Base-by-base conservation (phyloP, 768 basidiomycete species). In the Lactarius sp. region DNA sequence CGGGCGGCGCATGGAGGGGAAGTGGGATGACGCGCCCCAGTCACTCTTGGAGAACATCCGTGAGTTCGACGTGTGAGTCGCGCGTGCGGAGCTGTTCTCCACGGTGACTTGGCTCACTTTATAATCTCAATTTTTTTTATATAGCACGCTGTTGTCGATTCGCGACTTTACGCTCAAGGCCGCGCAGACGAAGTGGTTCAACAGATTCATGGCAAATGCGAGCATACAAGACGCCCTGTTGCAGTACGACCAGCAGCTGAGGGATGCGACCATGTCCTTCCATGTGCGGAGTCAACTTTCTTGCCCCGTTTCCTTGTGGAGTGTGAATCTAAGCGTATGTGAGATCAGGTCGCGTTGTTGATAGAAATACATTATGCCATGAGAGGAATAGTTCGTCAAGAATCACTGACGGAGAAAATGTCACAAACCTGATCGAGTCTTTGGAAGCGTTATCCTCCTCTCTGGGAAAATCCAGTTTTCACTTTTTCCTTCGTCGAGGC, bases 301-400 rank as follows among this genome's bases (percentile, higher is more conserved):
- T 36, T 14, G 12, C 20, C 33, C n/a, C 1, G 16, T 59, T 27
- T 20, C 20, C 2, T 37, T 27, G 22, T 13, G 20, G 20, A 3
- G 4, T 8, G 2, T 41, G 37, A 27, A 65, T n/a, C 41, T 42
- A 31, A 52, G 2, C 9, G 8, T 37, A 16, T 27, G 31, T 4
- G 50, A 31, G 27, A 42, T 33, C 22, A 69, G 68, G 57, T 69
- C 12, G 57, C 65, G 4, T 68, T 64, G 14, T 59, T 69, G 31
- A 69, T 69, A 51, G 69, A 69, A 49, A 69, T 69, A 46, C 69
- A 69, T 33, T 69, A 69, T 50, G 62, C 56, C 27, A n/a, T 46
- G 49, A 18, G 34, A 10, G 39, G 51, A 60, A 27, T 1, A n/a
- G 31, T 13, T 22, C 42, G 10, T 13, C 6, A 10, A 46, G 4